Percentiles rank a stretch among this genome's conserved stretches.
phyloP scores from a whole-genome alignment of 441 rosid species.

The Pelargonium australe region DNA sequence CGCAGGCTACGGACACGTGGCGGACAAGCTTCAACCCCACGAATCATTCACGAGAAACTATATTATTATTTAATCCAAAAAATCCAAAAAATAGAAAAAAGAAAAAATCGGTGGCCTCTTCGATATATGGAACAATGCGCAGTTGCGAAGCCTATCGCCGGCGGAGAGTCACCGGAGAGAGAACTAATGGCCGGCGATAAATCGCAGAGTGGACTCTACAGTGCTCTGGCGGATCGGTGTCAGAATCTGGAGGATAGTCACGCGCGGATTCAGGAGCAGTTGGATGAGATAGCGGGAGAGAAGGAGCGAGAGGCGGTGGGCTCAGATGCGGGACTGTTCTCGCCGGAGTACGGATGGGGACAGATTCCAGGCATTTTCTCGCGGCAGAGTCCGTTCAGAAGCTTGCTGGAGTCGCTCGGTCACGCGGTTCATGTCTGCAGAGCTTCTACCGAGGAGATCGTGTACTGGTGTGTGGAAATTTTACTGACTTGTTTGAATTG shows the following conservation, averaged over 20 bases:
- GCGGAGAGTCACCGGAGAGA: not conserved
- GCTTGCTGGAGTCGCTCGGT: conserved; percentile 64
- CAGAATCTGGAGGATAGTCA: conserved; percentile 50
- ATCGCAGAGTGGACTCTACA: conserved; percentile 27
- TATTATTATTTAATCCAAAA: not conserved
- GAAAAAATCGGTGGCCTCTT: conserved; percentile 16
- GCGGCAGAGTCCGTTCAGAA: conserved; percentile 44
- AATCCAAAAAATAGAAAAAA: not conserved
- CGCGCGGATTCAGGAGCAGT: conserved; percentile 41
- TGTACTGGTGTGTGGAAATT: conserved; percentile 42
- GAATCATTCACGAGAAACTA: not conserved
- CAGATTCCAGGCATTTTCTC: conserved; percentile 40
- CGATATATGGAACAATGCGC: not conserved
- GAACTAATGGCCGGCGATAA: conserved; percentile 38
- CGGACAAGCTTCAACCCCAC: conserved; percentile 4
- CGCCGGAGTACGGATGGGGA: conserved; percentile 29
- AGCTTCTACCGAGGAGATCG: conserved; percentile 46
- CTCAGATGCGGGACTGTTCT: conserved; percentile 11
- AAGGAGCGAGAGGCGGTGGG: conserved; percentile 15
- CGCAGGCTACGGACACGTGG: conserved; percentile 27
- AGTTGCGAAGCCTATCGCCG: conserved; percentile 16
- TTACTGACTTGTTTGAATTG: not conserved
- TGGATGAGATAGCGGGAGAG: conserved; percentile 33
- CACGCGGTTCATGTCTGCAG: conserved; percentile 59
- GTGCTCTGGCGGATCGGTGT: conserved; percentile 52